phyloP scores from a whole-genome alignment of 805 yeast species.

The Wickerhamiella kurtzmanii region DNA sequence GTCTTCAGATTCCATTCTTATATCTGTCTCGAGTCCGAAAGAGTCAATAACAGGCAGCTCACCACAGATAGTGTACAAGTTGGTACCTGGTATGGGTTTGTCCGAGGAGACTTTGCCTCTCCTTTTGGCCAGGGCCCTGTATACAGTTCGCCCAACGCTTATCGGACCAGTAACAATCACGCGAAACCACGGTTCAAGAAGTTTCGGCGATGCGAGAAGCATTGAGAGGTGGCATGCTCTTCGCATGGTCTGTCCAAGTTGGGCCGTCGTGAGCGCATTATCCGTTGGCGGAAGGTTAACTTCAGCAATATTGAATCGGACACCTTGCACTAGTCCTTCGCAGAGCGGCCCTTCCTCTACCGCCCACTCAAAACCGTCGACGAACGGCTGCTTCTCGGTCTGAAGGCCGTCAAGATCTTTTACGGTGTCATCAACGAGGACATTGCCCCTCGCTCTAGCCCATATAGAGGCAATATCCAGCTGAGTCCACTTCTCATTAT shows the following conservation, averaged over 20 bases:
- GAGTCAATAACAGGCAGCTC: conserved; percentile 80
- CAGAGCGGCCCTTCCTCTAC: conserved; percentile 82
- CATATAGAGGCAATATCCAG: conserved; percentile 71
- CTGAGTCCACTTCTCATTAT: conserved; percentile 66
- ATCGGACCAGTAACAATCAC: conserved; percentile 44
- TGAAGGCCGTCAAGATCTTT: background rate
- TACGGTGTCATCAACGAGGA: conserved; percentile 59
- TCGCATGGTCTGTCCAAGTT: conserved; percentile 68
- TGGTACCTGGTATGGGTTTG: conserved; percentile 58
- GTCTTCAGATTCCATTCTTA: conserved; percentile 65
- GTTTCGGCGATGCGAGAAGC: conserved; percentile 59
- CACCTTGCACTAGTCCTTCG: conserved; percentile 63
- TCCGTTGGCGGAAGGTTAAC: conserved; percentile 37
- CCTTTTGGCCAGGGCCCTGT: conserved; percentile 41
- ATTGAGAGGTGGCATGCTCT: conserved; percentile 75
- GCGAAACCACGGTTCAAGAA: conserved; percentile 70
- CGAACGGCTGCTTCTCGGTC: background rate
- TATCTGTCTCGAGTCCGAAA: conserved; percentile 76
- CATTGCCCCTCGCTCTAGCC: conserved; percentile 50
- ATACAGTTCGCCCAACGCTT: conserved; percentile 36
- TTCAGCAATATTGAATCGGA: conserved; percentile 58
- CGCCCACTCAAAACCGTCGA: conserved; percentile 76
- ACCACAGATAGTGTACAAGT: conserved; percentile 47
- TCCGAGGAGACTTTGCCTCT: conserved; percentile 49
- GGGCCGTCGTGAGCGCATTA: conserved; percentile 44